Evolutionary conservation across 1,139 yeast species (phyloP), one percentile per base, ranked within the genome.

Genomic region (Protomyces pachydermus): DNA sequence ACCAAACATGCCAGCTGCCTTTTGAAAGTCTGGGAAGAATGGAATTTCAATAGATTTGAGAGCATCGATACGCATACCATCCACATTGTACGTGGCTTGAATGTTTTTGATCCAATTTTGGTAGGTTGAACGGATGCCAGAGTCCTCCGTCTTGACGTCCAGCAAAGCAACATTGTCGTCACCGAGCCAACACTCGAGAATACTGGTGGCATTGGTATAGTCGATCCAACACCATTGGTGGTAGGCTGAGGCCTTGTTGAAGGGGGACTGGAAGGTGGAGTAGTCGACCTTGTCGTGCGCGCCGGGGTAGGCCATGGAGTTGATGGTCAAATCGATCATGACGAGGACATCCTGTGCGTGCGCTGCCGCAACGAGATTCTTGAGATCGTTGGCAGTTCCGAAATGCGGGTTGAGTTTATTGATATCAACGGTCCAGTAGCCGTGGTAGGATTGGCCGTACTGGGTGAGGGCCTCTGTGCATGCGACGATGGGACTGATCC

Each of bases 31-130:
- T 8, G 61, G 61, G 46, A 58, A 65, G 46, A 65, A 62, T 4
- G 48, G 39, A 16, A 48, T 45, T 32, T 56, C 64, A 35, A 66
- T 45, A 23, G 58, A 56, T 45, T 65, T 65, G 50, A 61, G 65
- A 8, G 68, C 63, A 48, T 66, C 68, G 38, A 66, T 53, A 58
- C 68, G 67, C 34, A 66, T 39, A 4, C 68, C 68, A 39, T 66
- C 68, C 9, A 65, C 42, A 16, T 42, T 38, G 38, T 57, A 65
- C 8, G 56, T 65, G n/a, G 46, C 25, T 14, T 57, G 63, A 10
- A 63, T 23, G 25, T 38, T 37, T 3, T 38, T 42, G 37, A 66
- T 42, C 48, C 66, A 58, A 9, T 32, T 38, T 10, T 56, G 37
- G 20, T 65, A 56, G n/a, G 64, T 54, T 16, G 42, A 45, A 9